phyloP scores from a whole-genome alignment of 192 early-diverging fungal species.

The Obelidium mucronatum region DNA sequence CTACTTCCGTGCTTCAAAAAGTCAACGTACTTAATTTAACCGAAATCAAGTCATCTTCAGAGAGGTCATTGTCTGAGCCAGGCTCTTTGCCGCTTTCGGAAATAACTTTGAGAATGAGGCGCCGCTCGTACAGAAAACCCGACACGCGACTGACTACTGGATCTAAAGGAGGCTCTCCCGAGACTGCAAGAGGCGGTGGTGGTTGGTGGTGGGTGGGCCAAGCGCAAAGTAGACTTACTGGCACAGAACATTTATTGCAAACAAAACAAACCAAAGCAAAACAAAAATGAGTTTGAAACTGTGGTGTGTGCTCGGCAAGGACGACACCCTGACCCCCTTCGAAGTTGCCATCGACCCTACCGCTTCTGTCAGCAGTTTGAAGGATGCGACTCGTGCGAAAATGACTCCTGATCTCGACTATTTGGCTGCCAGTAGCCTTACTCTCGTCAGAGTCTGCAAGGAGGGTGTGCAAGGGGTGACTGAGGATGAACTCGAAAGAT shows the following conservation, averaged over 20 bases:
- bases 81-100: constrained; percentile 85
- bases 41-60: constrained; percentile 75
- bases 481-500: not conserved
- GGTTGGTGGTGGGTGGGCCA: too few species aligned
- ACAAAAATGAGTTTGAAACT: not conserved
- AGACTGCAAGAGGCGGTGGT: too few species aligned
- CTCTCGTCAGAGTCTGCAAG: not conserved
- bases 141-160: constrained; percentile 89
- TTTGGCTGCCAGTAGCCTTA: not conserved
- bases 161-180: constrained; percentile 84
- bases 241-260: too few species aligned
- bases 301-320: not conserved
- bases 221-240: too few species aligned
- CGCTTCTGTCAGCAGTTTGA: not conserved
- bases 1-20: too few species aligned
- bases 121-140: constrained; percentile 87
- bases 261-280: too few species aligned
- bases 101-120: constrained; percentile 88
- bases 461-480: not conserved
- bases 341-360: not conserved
- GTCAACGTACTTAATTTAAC: constrained; percentile 63
- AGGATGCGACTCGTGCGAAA: not conserved
- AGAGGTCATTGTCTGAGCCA: constrained; percentile 74
- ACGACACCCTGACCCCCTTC: not conserved
- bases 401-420: not conserved